Evolutionary conservation across 2,329 filamentous ascomycete species (phyloP).

Genomic region (Monilinia polystroma): DNA sequence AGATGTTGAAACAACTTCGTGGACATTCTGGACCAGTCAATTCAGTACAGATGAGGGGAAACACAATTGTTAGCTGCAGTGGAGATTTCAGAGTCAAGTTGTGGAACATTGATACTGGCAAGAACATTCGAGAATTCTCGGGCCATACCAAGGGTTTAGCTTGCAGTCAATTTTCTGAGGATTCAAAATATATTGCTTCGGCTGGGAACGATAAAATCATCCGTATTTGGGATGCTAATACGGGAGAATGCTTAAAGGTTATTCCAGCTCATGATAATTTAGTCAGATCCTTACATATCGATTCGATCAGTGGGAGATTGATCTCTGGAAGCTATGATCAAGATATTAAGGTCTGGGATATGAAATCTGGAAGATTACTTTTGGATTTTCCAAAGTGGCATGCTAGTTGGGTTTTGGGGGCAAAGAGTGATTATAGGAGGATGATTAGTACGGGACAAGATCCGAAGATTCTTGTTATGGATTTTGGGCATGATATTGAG

Average conservation of each 20-base stretch:
- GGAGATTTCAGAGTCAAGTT: conserved; percentile 92
- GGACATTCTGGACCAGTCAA: conserved; percentile 94
- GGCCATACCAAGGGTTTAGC: conserved; percentile 92
- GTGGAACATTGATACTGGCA: conserved; percentile 89
- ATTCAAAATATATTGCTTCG: conserved; percentile 88
- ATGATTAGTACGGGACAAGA: conserved; percentile 96
- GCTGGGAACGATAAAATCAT: conserved; percentile 95
- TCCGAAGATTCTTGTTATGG: conserved; percentile 86
- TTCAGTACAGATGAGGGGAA: conserved; percentile 90
- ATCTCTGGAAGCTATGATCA: conserved; percentile 93
- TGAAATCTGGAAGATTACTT: conserved; percentile 73
- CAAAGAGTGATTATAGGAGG: conserved; percentile 91
- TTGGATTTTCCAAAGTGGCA: conserved; percentile 94
- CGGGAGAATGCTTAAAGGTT: conserved; percentile 76
- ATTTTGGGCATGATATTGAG: conserved; percentile 70
- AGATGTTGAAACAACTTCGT: conserved; percentile 72
- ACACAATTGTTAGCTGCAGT: conserved; percentile 88
- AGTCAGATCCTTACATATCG: conserved; percentile 87
- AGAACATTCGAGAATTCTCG: conserved; percentile 84
- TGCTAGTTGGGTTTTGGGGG: conserved; percentile 91
- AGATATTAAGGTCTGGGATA: conserved; percentile 92
- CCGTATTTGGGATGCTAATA: conserved; percentile 93
- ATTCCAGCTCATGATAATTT: conserved; percentile 82
- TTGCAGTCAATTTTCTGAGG: conserved; percentile 93
- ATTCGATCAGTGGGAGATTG: conserved; percentile 80